phyloP scores from a whole-genome alignment of 2,329 filamentous ascomycete genomes.

The Torrubiella hemipterigena region DNA sequence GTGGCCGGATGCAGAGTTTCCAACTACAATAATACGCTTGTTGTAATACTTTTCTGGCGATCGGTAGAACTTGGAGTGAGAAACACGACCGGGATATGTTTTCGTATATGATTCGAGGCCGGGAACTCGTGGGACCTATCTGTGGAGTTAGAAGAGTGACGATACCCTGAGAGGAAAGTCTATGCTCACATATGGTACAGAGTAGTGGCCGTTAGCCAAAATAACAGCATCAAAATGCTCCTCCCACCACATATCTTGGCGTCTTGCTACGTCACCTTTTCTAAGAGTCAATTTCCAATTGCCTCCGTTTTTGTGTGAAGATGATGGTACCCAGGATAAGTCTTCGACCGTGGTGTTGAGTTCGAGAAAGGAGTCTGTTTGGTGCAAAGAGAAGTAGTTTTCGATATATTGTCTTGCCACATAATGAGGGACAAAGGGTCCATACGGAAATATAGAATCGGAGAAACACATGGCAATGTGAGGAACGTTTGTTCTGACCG shows the following conservation, averaged over 20 bases:
- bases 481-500: slow-evolving; percentile 39
- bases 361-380: slow-evolving; percentile 30
- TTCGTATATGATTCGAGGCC: slow-evolving; percentile 27
- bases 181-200: slow-evolving; percentile 29
- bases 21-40: slow-evolving; percentile 25
- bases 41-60: slow-evolving; percentile 18
- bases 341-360: slow-evolving; percentile 42
- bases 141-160: background rate
- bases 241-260: slow-evolving; percentile 41
- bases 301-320: slow-evolving; percentile 6
- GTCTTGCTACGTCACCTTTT: slow-evolving; percentile 26
- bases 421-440: slow-evolving; percentile 42
- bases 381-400: slow-evolving; percentile 39
- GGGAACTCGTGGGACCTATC: slow-evolving; percentile 30
- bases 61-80: slow-evolving; percentile 34
- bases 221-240: slow-evolving; percentile 34
- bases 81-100: slow-evolving; percentile 24
- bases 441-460: slow-evolving; percentile 38
- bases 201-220: slow-evolving; percentile 31
- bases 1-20: slow-evolving; percentile 31
- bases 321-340: slow-evolving; percentile 19
- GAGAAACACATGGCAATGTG: slow-evolving; percentile 45
- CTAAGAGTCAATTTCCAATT: slow-evolving; percentile 36
- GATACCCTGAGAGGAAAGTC: background rate
- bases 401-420: slow-evolving; percentile 43